Evolutionary conservation across 2,329 filamentous ascomycete species (phyloP).

Genomic region (Exophiala calicioides): DNA sequence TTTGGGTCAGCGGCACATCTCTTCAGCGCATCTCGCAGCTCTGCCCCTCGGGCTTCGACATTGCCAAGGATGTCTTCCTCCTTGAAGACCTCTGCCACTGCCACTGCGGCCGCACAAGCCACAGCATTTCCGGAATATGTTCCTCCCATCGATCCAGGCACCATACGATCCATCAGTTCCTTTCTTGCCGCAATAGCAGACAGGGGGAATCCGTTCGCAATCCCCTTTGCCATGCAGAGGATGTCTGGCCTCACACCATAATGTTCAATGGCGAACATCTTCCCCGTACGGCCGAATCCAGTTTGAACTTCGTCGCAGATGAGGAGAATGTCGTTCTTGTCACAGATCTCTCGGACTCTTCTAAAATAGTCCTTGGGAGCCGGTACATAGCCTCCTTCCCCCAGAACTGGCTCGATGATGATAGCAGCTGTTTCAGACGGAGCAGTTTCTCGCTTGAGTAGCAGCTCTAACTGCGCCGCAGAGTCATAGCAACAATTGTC

Average conservation of each 20-base stretch:
- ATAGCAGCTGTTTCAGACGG: constrained; percentile 41
- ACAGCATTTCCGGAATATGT: constrained; percentile 43
- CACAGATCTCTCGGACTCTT: constrained; percentile 44
- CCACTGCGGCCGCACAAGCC: constrained; percentile 40
- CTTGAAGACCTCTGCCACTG: constrained; percentile 39
- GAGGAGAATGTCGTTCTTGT: constrained; percentile 47
- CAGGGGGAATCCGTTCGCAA: constrained; percentile 35
- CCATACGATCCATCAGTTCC: constrained; percentile 41
- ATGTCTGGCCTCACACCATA: constrained; percentile 47
- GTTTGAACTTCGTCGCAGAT: constrained; percentile 48
- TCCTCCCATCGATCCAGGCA: constrained; percentile 41
- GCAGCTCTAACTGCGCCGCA: constrained; percentile 37
- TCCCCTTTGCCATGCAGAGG: constrained; percentile 42
- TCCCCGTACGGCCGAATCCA: constrained; percentile 47
- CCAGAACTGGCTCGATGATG: constrained; percentile 40
- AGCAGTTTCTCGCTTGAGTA: constrained; percentile 39
- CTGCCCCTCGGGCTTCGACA: constrained; percentile 36
- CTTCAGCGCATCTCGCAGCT: constrained; percentile 34
- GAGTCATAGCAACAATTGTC: constrained; percentile 45
- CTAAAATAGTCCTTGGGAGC: constrained; percentile 37
- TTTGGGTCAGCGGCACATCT: constrained; percentile 31
- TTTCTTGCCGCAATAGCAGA: constrained; percentile 36
- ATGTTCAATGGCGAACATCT: constrained; percentile 48
- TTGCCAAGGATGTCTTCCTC: constrained; percentile 42
- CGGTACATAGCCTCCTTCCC: constrained; percentile 42